These are phyloP conservation scores for Perilla frutescens DNA, from an alignment of 257 asterid genomes.

Conservation along the genomic window DNA sequence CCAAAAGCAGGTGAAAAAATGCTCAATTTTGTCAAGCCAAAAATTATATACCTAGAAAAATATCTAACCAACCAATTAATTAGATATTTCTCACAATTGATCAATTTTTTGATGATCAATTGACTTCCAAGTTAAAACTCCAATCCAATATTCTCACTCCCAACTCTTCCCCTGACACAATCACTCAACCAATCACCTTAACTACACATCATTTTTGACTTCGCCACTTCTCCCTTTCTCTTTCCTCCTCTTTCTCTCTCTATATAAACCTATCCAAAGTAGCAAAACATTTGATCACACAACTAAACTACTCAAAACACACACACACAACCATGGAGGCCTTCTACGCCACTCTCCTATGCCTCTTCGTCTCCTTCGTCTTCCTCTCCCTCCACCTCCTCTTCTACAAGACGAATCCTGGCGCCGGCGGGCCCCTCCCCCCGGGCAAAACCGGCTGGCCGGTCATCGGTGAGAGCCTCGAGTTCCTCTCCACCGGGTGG, in stretches of 20 bases:
- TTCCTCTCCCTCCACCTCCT: constrained; percentile 47
- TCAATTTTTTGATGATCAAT: too few relatives aligned
- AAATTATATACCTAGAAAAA: too few relatives aligned
- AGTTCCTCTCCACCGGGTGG: constrained; percentile 54
- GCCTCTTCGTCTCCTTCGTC: constrained; percentile 41
- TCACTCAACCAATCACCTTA: not conserved
- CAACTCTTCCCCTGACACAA: too few relatives aligned
- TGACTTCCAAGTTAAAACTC: too few relatives aligned
- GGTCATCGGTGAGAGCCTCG: constrained; percentile 57
- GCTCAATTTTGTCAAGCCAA: too few relatives aligned
- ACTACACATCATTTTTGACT: constrained; percentile 3
- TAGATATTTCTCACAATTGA: too few relatives aligned
- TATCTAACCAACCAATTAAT: too few relatives aligned
- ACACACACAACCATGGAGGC: constrained; percentile 38
- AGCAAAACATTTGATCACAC: not conserved
- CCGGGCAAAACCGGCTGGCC: constrained; percentile 70
- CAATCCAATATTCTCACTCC: too few relatives aligned
- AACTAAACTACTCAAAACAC: not conserved
- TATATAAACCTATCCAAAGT: constrained; percentile 22
- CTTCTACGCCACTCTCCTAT: constrained; percentile 43
- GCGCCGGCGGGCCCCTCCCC: constrained; percentile 35
- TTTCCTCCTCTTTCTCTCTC: not conserved
- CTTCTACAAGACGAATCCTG: constrained; percentile 41
- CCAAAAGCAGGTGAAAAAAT: not conserved
- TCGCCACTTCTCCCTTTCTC: not conserved